Percentiles rank a stretch among this genome's conserved stretches.
Evolutionary conservation across 805 yeast species (phyloP).

Genomic region (Saccharomycopsis guyanensis): DNA sequence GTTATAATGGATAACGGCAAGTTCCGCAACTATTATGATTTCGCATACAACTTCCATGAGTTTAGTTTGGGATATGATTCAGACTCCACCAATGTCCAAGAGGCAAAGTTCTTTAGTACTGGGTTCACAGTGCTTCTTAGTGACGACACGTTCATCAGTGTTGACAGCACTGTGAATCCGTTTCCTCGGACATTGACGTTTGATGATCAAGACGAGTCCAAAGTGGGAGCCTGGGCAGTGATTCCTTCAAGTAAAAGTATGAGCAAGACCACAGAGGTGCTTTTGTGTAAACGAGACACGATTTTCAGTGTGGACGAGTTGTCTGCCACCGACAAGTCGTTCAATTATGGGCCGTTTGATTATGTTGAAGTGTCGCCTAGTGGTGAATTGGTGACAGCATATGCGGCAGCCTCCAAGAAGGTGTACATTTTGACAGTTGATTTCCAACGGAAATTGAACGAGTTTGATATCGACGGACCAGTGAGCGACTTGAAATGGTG

Average conservation of each 20-base stretch:
- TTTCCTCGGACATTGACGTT: slow-evolving; percentile 23
- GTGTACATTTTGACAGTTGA: slow-evolving; percentile 44
- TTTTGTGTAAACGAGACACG: slow-evolving; percentile 19
- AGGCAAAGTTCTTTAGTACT: slow-evolving; percentile 32
- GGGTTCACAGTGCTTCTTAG: slow-evolving; percentile 39
- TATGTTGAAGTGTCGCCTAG: slow-evolving; percentile 43
- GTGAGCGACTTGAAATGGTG: slow-evolving; percentile 57
- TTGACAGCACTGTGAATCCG: slow-evolving; percentile 35
- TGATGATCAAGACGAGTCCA: slow-evolving; percentile 7
- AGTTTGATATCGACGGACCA: slow-evolving; percentile 34
- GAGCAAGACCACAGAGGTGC: slow-evolving; percentile 27
- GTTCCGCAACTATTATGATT: slow-evolving; percentile 54
- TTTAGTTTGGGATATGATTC: slow-evolving; percentile 32
- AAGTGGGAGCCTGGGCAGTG: slow-evolving; percentile 26
- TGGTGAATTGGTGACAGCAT: slow-evolving; percentile 47
- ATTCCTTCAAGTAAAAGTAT: slow-evolving; percentile 24
- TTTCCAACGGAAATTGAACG: slow-evolving; percentile 37
- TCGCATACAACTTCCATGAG: slow-evolving; percentile 60
- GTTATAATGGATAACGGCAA: slow-evolving; percentile 47
- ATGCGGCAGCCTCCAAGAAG: slow-evolving; percentile 32
- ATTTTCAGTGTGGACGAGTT: slow-evolving; percentile 3
- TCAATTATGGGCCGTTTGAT: slow-evolving; percentile 40
- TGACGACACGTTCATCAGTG: slow-evolving; percentile 35
- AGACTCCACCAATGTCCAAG: slow-evolving; percentile 28
- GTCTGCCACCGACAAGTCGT: background rate